Evolutionary conservation across 2,329 filamentous ascomycete genomes (phyloP), one percentile per base, ranked within the genome.

Genomic region (Aaosphaeria arxii): DNA sequence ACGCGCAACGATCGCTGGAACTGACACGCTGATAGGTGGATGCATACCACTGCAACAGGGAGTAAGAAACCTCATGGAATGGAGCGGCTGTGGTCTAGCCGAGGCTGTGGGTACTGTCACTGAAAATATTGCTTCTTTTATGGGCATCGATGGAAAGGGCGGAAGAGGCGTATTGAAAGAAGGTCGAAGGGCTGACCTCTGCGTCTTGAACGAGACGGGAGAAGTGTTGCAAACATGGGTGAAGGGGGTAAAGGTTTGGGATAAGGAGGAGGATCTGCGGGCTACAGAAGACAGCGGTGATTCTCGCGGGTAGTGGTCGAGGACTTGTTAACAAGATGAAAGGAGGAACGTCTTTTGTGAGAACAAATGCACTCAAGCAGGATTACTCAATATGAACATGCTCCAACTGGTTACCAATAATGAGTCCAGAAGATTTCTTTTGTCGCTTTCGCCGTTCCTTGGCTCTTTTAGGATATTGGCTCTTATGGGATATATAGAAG

Each of bases 1-100:
- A 29, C 64, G 70, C 43, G 79, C 78, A 0, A 77, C 75, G 0
- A 80, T 81, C 40, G 72, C 75, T 11, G 75, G 75, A 2, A 81
- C 77, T 0, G 72, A 80, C 7, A 82, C 78, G 7, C 58, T 82
- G 45, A 75, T 81, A 29, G 79, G 79, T 0, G 77, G 77, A 1
- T 80, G 77, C 53, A 77, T 77, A 31, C 69, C 71, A 4, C 56
- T 83, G 46, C 73, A 78, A 47, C 70, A 79, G 48, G 77, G 77
- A 49, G 72, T 82, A 11, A 64, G 73, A 42, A 81, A 79, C 53
- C 50, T 77, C 48, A 71, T 75, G 60, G 49, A 57, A 44, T 79
- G 75, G 73, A 71, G 57, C 51, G 76, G 74, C 4, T 77, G 75
- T 54, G 64, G 61, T 17, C 61, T 79, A 41, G 73, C 76, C 2